These are phyloP conservation scores for Xanthoceras sorbifolium DNA, from an alignment of 345 rosid species.

Conservation along the genomic window DNA sequence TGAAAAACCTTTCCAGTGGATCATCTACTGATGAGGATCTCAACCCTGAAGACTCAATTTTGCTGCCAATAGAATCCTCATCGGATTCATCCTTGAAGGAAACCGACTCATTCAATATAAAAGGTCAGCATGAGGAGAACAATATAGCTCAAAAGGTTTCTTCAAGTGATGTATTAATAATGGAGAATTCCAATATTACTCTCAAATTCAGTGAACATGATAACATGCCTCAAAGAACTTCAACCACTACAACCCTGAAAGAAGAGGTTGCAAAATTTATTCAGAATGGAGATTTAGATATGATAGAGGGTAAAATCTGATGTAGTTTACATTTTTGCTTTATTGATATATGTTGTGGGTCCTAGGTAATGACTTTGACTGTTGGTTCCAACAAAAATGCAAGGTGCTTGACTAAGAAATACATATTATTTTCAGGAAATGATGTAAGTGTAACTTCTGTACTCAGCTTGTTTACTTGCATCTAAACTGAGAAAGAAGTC, in stretches of 20 bases:
- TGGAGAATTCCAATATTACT: conserved; percentile 23
- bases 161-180: not conserved
- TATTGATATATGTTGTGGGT: not conserved
- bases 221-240: conserved; percentile 27
- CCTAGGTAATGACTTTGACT: not conserved
- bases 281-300: conserved; percentile 68
- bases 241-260: conserved; percentile 44
- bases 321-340: conserved; percentile 9
- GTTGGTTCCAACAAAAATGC: not conserved
- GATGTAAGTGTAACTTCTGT: not conserved
- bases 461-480: not conserved
- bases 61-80: conserved; percentile 28
- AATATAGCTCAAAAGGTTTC: conserved; percentile 24
- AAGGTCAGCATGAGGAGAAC: conserved; percentile 31
- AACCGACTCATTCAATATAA: conserved; percentile 10
- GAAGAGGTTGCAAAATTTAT: conserved; percentile 65
- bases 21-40: not conserved
- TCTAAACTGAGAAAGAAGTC: not conserved
- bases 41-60: not conserved
- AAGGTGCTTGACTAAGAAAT: not conserved
- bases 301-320: conserved; percentile 48
- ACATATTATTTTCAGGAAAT: not conserved
- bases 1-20: conserved; percentile 9
- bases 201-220: conserved; percentile 24
- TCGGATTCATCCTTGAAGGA: conserved; percentile 19